These are phyloP conservation scores for Quercus aquifolioides DNA, from an alignment of 306 rosid species.

Conservation along the genomic window DNA sequence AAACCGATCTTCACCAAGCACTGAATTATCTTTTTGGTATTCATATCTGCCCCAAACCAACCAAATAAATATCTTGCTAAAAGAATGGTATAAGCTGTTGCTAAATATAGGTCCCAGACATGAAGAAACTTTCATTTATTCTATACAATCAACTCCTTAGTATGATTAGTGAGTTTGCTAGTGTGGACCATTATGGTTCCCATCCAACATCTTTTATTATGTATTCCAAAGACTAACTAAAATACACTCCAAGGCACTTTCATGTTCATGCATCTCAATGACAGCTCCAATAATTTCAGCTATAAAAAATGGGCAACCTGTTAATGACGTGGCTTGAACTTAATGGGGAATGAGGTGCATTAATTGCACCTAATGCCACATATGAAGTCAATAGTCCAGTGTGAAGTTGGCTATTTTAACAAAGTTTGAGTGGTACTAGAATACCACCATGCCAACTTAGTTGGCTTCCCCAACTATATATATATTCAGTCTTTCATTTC, in stretches of 20 bases:
- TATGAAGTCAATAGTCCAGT: no score
- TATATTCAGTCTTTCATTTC: no score
- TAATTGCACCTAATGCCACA: no score
- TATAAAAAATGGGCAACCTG: neutral
- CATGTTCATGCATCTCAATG: neutral
- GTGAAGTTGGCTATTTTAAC: no score
- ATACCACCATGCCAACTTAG: no score
- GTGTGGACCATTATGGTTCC: neutral
- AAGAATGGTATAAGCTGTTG: neutral
- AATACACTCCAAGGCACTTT: neutral
- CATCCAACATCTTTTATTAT: neutral
- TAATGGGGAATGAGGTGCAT: no score
- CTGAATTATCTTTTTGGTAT: conserved; percentile 65
- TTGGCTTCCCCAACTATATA: no score
- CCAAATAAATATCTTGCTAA: neutral
- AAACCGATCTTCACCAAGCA: conserved; percentile 71
- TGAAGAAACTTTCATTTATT: no score
- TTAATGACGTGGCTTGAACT: no score
- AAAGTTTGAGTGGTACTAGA: no score
- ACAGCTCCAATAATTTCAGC: neutral
- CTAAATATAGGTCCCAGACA: neutral
- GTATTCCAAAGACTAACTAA: neutral
- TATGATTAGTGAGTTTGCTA: neutral
- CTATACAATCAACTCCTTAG: no score
- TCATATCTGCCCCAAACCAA: conserved; percentile 59